phyloP scores from a whole-genome alignment of 2,329 filamentous ascomycete species.

The Clonostachys rhizophaga region DNA sequence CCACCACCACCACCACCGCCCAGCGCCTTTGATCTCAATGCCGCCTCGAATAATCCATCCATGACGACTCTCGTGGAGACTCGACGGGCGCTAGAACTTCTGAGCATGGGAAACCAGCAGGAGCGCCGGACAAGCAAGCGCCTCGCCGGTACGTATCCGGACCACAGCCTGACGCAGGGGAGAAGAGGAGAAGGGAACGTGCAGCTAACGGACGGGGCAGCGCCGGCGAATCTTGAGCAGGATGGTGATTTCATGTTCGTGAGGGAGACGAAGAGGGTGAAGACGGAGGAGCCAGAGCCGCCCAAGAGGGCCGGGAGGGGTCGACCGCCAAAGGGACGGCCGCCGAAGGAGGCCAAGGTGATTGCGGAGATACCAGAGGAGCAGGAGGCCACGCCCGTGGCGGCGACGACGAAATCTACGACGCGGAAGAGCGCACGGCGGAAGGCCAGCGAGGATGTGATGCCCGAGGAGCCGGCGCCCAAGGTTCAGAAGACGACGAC shows the following conservation, averaged over 20 bases:
- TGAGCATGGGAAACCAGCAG: slow-evolving; percentile 65
- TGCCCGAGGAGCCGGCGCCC: background rate
- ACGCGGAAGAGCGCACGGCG: slow-evolving; percentile 25
- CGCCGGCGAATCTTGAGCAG: slow-evolving; percentile 55
- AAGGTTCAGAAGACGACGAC: slow-evolving; percentile 25
- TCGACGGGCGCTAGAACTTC: slow-evolving; percentile 59
- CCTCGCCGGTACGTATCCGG: slow-evolving; percentile 48
- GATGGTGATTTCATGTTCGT: slow-evolving; percentile 76
- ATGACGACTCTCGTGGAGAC: slow-evolving; percentile 67
- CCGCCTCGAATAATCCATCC: slow-evolving; percentile 40
- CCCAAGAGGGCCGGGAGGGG: slow-evolving; percentile 32
- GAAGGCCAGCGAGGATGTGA: slow-evolving; percentile 15
- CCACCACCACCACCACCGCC: slow-evolving; percentile 6
- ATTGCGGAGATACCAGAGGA: slow-evolving; percentile 12
- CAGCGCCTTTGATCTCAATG: slow-evolving; percentile 11
- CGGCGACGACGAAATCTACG: slow-evolving; percentile 10
- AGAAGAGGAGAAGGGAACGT: slow-evolving; percentile 1
- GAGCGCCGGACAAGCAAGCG: slow-evolving; percentile 61
- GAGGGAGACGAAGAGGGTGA: slow-evolving; percentile 61
- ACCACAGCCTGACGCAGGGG: background rate
- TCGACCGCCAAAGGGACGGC: slow-evolving; percentile 20
- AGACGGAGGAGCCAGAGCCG: slow-evolving; percentile 41
- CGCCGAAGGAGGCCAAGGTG: slow-evolving; percentile 1
- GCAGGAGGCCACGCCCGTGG: slow-evolving; percentile 11
- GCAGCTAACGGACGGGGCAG: slow-evolving; percentile 12